A percentile compares a stretch with the other conserved stretches of the same genome.
Conservation (phyloP, 768 basidiomycete species). For the Brasilioporus rufonigricans region DNA sequence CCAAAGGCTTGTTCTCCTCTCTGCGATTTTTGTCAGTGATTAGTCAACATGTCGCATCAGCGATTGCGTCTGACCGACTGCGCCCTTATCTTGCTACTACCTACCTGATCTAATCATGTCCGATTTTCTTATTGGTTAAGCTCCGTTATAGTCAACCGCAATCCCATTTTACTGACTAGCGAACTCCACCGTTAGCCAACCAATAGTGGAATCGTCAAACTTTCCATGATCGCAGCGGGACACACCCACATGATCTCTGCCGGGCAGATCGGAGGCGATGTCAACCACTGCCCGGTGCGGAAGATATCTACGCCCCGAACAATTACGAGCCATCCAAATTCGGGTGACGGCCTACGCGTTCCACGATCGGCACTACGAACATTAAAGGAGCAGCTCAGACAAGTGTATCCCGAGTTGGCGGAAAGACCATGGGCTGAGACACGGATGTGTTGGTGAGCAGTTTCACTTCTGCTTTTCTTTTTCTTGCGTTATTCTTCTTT, state of each 20-base stretch:
- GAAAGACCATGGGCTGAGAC: constrained; percentile 69
- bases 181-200: constrained; percentile 52
- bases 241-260: constrained; percentile 45
- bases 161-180: constrained; percentile 1
- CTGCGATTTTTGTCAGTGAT: too few relatives aligned
- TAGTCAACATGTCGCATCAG: neutral
- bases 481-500: neutral
- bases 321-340: constrained; percentile 53
- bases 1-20: neutral
- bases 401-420: constrained; percentile 76
- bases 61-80: neutral
- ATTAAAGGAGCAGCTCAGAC: constrained; percentile 52
- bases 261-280: constrained; percentile 1
- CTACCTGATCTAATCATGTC: neutral
- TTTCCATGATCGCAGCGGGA: constrained; percentile 78
- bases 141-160: neutral
- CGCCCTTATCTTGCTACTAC: neutral
- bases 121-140: neutral
- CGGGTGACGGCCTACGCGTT: constrained; percentile 55
- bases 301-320: constrained; percentile 78
- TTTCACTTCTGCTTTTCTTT: neutral
- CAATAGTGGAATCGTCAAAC: constrained; percentile 65
- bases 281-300: constrained; percentile 9
- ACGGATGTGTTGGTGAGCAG: constrained; percentile 80
- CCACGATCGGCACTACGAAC: constrained; percentile 52